These are phyloP conservation scores for Zygosaccharomyces lentus DNA, from an alignment of 805 yeast species.

Conservation along the genomic window DNA sequence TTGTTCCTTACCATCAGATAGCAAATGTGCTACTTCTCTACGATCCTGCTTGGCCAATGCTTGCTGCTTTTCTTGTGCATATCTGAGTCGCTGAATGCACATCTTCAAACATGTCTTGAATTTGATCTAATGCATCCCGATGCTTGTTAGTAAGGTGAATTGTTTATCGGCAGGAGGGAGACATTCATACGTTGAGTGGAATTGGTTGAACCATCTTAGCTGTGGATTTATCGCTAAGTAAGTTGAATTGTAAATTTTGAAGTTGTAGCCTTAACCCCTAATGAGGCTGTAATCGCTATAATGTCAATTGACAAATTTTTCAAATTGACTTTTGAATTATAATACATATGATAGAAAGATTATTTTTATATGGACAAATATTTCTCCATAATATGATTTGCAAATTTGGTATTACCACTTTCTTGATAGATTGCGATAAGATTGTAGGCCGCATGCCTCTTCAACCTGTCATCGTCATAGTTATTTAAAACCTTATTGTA, in stretches of 20 bases:
- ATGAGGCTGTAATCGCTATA: background rate
- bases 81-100: constrained; percentile 65
- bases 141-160: background rate
- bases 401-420: constrained; percentile 66
- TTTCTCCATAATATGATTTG: constrained; percentile 58
- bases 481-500: constrained; percentile 64
- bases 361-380: constrained; percentile 48
- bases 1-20: constrained; percentile 67
- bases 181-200: constrained; percentile 20
- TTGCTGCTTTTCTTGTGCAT: constrained; percentile 67
- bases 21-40: constrained; percentile 63
- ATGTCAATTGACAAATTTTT: background rate
- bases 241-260: background rate
- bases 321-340: background rate
- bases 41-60: constrained; percentile 75
- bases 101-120: constrained; percentile 45
- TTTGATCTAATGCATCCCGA: constrained; percentile 19
- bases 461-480: constrained; percentile 55
- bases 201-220: constrained; percentile 17
- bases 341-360: background rate
- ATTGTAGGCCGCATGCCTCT: constrained; percentile 82
- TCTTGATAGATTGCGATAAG: constrained; percentile 67
- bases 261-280: constrained; percentile 2
- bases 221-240: background rate
- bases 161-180: background rate